A percentile compares a stretch with the other conserved stretches of the same genome.
phyloP scores from a whole-genome alignment of 306 rosid genomes.

The Vicia villosa region DNA sequence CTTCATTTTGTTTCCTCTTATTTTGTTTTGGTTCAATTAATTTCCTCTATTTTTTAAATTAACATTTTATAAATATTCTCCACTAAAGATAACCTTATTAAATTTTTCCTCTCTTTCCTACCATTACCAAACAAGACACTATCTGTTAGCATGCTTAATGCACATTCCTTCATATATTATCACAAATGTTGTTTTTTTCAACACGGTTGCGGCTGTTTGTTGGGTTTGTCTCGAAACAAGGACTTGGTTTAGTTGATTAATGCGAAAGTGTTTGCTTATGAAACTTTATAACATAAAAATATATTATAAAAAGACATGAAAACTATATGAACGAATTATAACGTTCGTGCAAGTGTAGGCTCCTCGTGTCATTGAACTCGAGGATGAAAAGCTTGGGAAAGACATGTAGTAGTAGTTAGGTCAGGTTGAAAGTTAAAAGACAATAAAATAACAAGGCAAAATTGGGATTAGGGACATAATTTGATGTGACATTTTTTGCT shows the following conservation, averaged over 20 bases:
- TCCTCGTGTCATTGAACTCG: not conserved
- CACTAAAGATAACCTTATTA: no score
- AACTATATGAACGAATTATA: not conserved
- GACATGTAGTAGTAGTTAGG: conserved; percentile 31
- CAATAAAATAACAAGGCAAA: conserved; percentile 25
- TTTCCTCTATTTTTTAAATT: no score
- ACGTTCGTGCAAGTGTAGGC: conserved; percentile 23
- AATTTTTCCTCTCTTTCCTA: not conserved
- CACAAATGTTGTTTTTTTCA: conserved; percentile 1
- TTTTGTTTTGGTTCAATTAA: not conserved
- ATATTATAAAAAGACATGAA: not conserved
- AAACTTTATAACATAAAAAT: not conserved
- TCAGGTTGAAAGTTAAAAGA: conserved; percentile 30
- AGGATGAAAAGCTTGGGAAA: conserved; percentile 35
- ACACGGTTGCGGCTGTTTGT: conserved; percentile 27
- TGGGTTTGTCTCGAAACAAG: conserved; percentile 1
- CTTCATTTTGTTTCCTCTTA: no score
- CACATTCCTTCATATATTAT: conserved; percentile 7
- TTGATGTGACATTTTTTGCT: conserved; percentile 42
- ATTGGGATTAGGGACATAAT: conserved; percentile 26
- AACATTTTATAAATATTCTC: no score
- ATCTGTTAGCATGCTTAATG: not conserved
- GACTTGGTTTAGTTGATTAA: conserved; percentile 11
- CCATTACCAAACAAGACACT: not conserved
- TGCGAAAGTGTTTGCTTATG: conserved; percentile 10